Evolutionary conservation across 108 stramenopile species (phyloP).

Genomic region (Cyclotella atomus): DNA sequence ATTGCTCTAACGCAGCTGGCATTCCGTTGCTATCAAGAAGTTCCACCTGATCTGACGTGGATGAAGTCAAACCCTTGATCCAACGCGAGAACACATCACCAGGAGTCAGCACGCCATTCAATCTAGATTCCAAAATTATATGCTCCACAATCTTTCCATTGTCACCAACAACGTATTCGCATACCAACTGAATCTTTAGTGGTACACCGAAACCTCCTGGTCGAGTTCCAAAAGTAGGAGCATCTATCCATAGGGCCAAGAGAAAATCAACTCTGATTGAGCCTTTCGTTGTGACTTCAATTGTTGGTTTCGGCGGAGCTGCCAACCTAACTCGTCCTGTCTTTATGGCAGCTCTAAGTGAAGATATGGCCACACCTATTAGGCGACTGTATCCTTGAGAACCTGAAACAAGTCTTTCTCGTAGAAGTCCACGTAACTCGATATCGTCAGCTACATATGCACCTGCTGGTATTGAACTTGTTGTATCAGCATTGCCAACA

Average conservation of each 20-base stretch:
- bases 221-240: constrained; percentile 28
- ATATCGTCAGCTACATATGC: constrained; percentile 54
- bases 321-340: constrained; percentile 47
- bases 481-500: constrained; percentile 35
- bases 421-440: constrained; percentile 70
- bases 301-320: constrained; percentile 33
- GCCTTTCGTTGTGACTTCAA: constrained; percentile 53
- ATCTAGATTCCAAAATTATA: constrained; percentile 63
- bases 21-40: constrained; percentile 1
- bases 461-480: constrained; percentile 41
- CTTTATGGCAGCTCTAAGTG: constrained; percentile 48
- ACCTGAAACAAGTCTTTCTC: constrained; percentile 64
- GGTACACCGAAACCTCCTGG: constrained; percentile 48
- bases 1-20: constrained; percentile 29
- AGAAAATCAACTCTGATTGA: constrained; percentile 47
- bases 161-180: constrained; percentile 62
- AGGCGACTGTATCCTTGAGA: constrained; percentile 49
- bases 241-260: constrained; percentile 47
- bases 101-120: constrained; percentile 79
- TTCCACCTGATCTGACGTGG: constrained; percentile 1
- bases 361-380: constrained; percentile 50
- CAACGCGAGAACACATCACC: constrained; percentile 69
- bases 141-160: constrained; percentile 65
- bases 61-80: constrained; percentile 47
- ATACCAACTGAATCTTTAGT: constrained; percentile 62